phyloP scores from a whole-genome alignment of 2,329 filamentous ascomycete genomes.

The Diaporthe longicolla region DNA sequence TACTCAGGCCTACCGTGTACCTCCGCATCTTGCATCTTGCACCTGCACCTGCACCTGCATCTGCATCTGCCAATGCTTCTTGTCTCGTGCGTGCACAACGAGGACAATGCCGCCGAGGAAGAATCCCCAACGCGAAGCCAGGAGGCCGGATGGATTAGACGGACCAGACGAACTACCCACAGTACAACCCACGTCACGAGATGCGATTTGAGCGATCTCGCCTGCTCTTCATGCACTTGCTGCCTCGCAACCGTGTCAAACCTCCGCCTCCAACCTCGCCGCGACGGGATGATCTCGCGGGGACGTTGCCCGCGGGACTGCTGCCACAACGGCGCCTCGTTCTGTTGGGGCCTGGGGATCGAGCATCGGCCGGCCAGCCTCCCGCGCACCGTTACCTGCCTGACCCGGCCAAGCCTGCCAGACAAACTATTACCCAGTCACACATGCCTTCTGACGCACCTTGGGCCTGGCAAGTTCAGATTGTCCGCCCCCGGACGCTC shows the following conservation, averaged over 20 bases:
- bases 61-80: background rate
- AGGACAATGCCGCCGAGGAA: background rate
- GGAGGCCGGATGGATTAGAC: background rate
- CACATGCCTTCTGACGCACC: conserved; percentile 19
- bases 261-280: conserved; percentile 14
- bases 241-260: conserved; percentile 33
- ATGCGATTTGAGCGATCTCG: conserved; percentile 34
- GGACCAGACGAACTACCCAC: conserved; percentile 22
- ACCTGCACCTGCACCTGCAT: no score
- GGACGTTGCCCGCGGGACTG: conserved; percentile 8
- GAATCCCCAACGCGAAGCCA: background rate
- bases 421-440: background rate
- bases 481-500: conserved; percentile 12
- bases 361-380: conserved; percentile 16
- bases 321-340: background rate
- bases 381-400: conserved; percentile 17
- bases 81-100: background rate
- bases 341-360: conserved; percentile 1
- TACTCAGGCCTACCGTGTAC: background rate
- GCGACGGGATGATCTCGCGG: conserved; percentile 31
- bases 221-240: conserved; percentile 22
- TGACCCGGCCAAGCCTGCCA: background rate
- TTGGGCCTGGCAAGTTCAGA: conserved; percentile 27
- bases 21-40: no score
- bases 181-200: background rate